Base-by-base conservation (phyloP, 768 basidiomycete genomes). In the Mycena metata region DNA sequence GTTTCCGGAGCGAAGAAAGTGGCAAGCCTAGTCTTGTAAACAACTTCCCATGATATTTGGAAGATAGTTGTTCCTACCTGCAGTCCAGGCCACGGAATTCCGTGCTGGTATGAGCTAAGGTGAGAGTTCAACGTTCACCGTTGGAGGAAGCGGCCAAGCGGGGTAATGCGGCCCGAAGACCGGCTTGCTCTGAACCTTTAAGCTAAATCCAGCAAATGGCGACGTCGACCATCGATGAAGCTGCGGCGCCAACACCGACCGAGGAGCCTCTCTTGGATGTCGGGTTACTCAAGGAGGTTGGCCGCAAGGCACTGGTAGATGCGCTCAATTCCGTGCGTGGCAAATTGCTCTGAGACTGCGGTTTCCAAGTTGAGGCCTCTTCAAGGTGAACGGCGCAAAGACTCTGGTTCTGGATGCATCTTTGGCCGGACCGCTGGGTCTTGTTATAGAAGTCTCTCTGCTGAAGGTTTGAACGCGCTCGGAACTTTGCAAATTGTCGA, bases 391-490 rank as follows among this genome's bases (percentile, higher is more conserved):
- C 79, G 96, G 96, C 17, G 91, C 93, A 50, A 99, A 99, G 84
- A 99, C 97, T 0, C 89, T 99, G 33, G 94, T 99, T n/a, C 86
- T 99, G 1, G 96, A 98, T 74, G 84, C 93, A 5, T 85, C 90
- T 3, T 82, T 99, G 15, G 92, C 96, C 1, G 97, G 97, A 0
- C 96, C 98, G 0, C 83, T 99, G 43, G 96, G 97, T 0, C 86
- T 99, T 13, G 90, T 99, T n/a, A 96, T 95, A 2, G 98, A 99
- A 73, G 95, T 98, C 1, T 88, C 96, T 2, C 79, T 96, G 17
- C 83, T 99, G 62, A 98, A 99, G 90, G 98, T 96, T 58, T 33
- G 5, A 33, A 36, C 39, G 62, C 54, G 62, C 36, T 49, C 8
- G 13, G 26, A 33, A n/a, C 26, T 24, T 51, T 21, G 0, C 58